phyloP scores from a whole-genome alignment of 2,329 filamentous ascomycete species.

The Alternaria novae-zelandiae region DNA sequence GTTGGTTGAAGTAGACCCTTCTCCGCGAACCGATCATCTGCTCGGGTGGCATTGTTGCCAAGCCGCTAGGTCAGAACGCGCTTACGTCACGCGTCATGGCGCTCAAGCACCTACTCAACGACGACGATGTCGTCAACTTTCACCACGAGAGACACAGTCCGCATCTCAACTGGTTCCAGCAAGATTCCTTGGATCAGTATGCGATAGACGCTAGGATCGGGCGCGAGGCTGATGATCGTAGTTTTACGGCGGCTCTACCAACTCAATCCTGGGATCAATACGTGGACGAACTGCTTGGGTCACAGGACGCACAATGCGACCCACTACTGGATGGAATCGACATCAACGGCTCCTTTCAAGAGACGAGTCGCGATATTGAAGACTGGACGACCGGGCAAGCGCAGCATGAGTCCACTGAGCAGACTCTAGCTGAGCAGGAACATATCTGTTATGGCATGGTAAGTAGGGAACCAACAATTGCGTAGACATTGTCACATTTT shows the following conservation, averaged over 20 bases:
- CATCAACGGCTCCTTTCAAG: constrained; percentile 4
- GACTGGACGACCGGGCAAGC: constrained; percentile 17
- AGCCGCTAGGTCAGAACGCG: not conserved
- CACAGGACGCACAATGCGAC: not conserved
- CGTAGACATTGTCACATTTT: too few species aligned
- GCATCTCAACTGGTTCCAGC: not conserved
- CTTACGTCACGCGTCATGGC: not conserved
- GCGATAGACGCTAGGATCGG: not conserved
- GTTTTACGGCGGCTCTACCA: constrained; percentile 13
- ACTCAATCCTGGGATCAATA: constrained; percentile 21
- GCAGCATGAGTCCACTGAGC: not conserved
- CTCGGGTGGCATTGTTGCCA: not conserved
- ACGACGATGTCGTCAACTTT: not conserved
- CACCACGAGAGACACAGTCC: not conserved
- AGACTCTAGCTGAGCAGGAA: constrained; percentile 1
- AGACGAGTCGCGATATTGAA: constrained; percentile 23
- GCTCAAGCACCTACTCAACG: not conserved
- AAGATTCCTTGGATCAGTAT: constrained; percentile 17
- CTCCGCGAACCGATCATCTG: too few species aligned
- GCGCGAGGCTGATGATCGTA: not conserved
- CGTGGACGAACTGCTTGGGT: constrained; percentile 14
- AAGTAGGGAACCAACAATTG: not conserved
- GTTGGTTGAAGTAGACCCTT: too few species aligned
- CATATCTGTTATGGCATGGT: constrained; percentile 35
- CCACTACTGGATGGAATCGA: not conserved